A percentile compares a stretch with the other conserved stretches of the same genome.
Evolutionary conservation across 345 rosid species (phyloP).

Genomic region (Eucalyptus erythrocorys): DNA sequence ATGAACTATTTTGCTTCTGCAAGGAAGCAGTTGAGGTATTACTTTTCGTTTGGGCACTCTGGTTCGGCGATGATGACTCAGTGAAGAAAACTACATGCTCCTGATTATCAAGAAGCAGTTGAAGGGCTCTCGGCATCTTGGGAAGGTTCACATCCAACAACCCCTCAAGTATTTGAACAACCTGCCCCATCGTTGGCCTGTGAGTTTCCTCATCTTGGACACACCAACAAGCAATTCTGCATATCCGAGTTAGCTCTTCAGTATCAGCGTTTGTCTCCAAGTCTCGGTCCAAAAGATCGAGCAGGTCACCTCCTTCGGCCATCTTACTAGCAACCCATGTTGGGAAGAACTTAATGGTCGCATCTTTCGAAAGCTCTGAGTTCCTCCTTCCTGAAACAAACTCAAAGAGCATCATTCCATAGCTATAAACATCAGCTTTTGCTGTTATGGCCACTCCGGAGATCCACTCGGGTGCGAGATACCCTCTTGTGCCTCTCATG

Average conservation of each 20-base stretch:
- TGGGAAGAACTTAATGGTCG: constrained; percentile 44
- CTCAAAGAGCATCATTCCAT: constrained; percentile 84
- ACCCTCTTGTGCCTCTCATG: constrained; percentile 85
- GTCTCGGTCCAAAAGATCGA: constrained; percentile 34
- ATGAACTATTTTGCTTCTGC: constrained; percentile 5
- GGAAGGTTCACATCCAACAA: too few species aligned
- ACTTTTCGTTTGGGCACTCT: not conserved
- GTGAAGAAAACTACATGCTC: too few species aligned
- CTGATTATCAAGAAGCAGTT: too few species aligned
- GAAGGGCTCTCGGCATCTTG: too few species aligned
- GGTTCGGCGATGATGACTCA: too few species aligned
- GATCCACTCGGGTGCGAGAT: constrained; percentile 89
- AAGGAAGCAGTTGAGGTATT: constrained; percentile 8
- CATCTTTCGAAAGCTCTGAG: constrained; percentile 40
- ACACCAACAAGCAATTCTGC: constrained; percentile 80
- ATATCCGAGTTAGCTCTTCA: constrained; percentile 47
- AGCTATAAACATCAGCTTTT: constrained; percentile 85
- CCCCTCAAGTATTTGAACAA: constrained; percentile 53
- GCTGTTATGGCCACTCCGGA: constrained; percentile 76
- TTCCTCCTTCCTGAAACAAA: constrained; percentile 67
- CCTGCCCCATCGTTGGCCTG: constrained; percentile 74
- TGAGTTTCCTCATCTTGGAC: constrained; percentile 65
- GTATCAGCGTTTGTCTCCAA: constrained; percentile 25
- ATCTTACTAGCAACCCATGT: constrained; percentile 35
- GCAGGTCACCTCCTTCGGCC: constrained; percentile 29